Evolutionary conservation across 2,329 filamentous ascomycete genomes (phyloP), one percentile per base, ranked within the genome.

Genomic region (Colletotrichum chrysophilum): DNA sequence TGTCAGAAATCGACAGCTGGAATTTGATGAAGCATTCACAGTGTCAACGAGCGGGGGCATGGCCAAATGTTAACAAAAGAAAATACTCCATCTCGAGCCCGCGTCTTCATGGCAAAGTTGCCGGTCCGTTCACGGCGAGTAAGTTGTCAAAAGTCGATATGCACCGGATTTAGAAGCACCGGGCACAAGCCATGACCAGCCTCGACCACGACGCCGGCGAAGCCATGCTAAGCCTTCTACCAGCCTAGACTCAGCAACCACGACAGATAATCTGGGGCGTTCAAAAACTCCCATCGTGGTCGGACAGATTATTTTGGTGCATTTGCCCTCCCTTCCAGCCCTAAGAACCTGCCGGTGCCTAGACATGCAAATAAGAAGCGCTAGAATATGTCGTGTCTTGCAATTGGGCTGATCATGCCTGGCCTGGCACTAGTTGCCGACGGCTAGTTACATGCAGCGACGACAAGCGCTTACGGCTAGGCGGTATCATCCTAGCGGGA

Each of bases 371-470:
- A 21, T 67, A 67, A 62, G 36, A 62, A 48, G 36, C 67, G 56
- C 67, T 62, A 70, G 67, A 70, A 70, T 62, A 70, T 34, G 67
- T 61, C 12, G 66, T 61, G 66, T 69, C 66, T 69, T 52, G 34
- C 34, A 30, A 61, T 24, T 58, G 58, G 43, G 38, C 36, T 62
- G 34, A 62, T 68, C 30, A 48, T 26, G 30, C 32, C 36, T 62
- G 55, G 55, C 10, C 36, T 62, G 55, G 18, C 10, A 52, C 34
- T 52, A 70, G 67, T 61, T 61, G 26, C 67, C 56, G 67, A 61
- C 36, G 67, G 67, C 55, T 62, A 70, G 56, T 70, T 61, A 48
- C 36, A 21, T 13, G 30, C 21, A 24, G 14, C 56, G 32, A 28
- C n/a, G 24, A 21, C 18, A 52, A 70, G 43, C 36, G 67, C 56